Evolutionary conservation across 1,284 basidiomycete species (phyloP), one percentile per base, ranked within the genome.

Genomic region (Ceratobasidium papillatum): DNA sequence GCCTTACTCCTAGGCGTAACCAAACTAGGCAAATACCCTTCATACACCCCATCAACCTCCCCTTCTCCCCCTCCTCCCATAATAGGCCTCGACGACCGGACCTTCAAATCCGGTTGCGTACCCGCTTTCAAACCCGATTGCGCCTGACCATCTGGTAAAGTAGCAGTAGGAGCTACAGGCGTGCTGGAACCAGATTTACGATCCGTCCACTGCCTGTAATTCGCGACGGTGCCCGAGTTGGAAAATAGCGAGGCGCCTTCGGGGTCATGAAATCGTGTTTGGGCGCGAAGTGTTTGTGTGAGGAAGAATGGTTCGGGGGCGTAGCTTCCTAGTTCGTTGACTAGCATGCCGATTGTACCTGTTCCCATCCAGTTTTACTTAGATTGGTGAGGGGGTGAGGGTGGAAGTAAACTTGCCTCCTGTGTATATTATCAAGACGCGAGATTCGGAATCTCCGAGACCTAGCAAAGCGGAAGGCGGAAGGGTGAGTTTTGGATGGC

Each of bases 251-350:
- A 94, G 75, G 92, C 90, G 79, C 93, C 90, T 38, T 89, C 83
- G 7, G 94, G 94, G 79, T 95, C 94, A 81, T 96, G 93, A 79
- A 95, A 95, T 12, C 94, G 88, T 43, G 88, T 88, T 82, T 95
- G 94, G 78, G 90, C 90, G 78, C 88, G 86, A 52, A 96, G 87
- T 0, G 89, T 94, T 82, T 93, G 91, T 7, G 92, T 93, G 77
- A 97, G 84, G 81, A 95, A 96, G 78, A 91, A 90, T 0, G 94
- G 93, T 80, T 96, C 94, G 12, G 94, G 93, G 14, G 93, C 91
- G 80, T 95, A 96, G 64, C 94, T 78, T 11, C 79, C 80, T 77
- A 90, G 79, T 77, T 89, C 84, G 45, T 91, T 89, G 45, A 92
- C 86, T 51, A 95, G 89, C 94, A 95, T 95, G 12, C 93, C 93